Evolutionary conservation across 768 basidiomycete species (phyloP), one percentile per base, ranked within the genome.

Genomic region (Tephrocybe sp.): DNA sequence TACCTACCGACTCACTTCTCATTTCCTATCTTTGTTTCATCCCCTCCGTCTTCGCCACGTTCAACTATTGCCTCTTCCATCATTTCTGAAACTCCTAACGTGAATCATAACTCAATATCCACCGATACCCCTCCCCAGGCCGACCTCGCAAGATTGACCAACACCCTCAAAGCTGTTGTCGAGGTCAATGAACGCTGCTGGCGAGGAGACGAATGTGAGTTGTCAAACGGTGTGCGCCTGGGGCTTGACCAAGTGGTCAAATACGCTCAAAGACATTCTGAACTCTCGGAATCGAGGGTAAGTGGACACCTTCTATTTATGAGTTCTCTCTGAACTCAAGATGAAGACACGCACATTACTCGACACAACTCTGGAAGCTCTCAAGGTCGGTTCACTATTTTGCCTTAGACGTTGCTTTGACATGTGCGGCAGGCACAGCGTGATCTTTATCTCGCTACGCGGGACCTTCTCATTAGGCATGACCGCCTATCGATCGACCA

Each of bases 401-500:
- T 31, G 20, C 40, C 34, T 36, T 10, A 52, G 20, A 38, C 7
- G 36, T 39, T 14, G 39, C 41, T 30, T 30, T 45, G 16, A 43
- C 19, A 49, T 5, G 48, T 41, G 3, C 12, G 6, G 39, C 70
- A 93, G 83, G 70, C 70, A 40, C 84, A 97, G 68, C 83, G 91
- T 23, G 91, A 95, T 65, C 74, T 98, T 7, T 95, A 93, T 64
- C 73, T 93, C 44, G 86, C 92, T 5, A 87, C 87, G 63, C 82
- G 90, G 33, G 94, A 97, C 60, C 76, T 96, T 6, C 89, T 95
- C 63, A 74, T 85, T 47, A 83, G 94, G 17, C 87, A 92, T 57
- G 92, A 95, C 55, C 83, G 91, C n/a, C 77, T 95, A 38, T 91
- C 92, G 0, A 77, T 84, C 34, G 96, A 98, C 62, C 84, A 89